These are phyloP conservation scores for Hura crepitans DNA, from an alignment of 441 rosid genomes.

Conservation along the genomic window DNA sequence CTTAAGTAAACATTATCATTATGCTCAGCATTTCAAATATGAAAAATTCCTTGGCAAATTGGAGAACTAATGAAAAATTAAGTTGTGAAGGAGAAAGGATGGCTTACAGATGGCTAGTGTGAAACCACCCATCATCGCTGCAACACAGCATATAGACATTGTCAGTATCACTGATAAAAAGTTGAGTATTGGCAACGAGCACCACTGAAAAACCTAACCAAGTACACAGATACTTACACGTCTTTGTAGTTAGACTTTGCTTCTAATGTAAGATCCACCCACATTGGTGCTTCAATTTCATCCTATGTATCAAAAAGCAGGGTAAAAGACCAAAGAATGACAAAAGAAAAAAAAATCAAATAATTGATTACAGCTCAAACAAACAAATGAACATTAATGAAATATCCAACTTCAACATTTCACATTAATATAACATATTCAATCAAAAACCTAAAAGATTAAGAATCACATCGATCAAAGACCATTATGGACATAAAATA, in stretches of 20 bases:
- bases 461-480: neutral
- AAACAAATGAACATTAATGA: neutral
- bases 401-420: too few species aligned
- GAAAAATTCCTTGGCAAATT: neutral
- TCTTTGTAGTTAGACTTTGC: conserved; percentile 25
- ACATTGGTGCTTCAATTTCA: conserved; percentile 71
- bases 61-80: neutral
- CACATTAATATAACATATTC: too few species aligned
- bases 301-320: conserved; percentile 34
- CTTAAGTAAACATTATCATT: neutral
- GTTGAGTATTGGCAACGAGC: neutral
- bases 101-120: conserved; percentile 45
- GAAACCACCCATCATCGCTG: conserved; percentile 59
- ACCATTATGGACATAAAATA: neutral
- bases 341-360: neutral
- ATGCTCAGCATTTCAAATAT: neutral
- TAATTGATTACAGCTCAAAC: neutral
- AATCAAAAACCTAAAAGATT: neutral
- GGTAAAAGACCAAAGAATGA: neutral
- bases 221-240: conserved; percentile 29
- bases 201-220: neutral
- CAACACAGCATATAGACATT: conserved; percentile 13
- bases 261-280: conserved; percentile 51
- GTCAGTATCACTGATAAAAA: neutral
- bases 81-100: conserved; percentile 3